phyloP scores from a whole-genome alignment of 1,284 basidiomycete genomes.

The Puccinia novopanici region DNA sequence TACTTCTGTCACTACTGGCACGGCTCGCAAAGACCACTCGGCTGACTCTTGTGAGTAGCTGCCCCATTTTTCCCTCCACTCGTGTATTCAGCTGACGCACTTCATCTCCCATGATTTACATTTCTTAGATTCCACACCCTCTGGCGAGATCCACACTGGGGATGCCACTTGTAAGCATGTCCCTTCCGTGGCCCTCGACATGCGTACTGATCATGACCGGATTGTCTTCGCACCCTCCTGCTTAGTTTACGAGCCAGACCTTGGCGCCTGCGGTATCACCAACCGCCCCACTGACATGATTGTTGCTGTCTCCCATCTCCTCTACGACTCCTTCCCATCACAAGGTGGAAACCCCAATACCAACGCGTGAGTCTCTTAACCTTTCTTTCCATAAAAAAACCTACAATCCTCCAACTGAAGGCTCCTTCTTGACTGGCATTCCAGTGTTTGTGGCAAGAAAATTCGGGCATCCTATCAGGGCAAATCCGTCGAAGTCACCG shows the following conservation, averaged over 20 bases:
- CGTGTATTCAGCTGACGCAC: not conserved
- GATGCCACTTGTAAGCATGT: constrained; percentile 42
- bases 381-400: not conserved
- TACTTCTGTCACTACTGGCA: constrained; percentile 15
- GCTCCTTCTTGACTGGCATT: not conserved
- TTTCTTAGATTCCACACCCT: constrained; percentile 3
- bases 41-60: constrained; percentile 1
- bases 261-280: constrained; percentile 70
- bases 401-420: not conserved
- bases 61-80: not conserved
- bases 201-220: not conserved
- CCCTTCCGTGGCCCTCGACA: not conserved
- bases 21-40: constrained; percentile 15
- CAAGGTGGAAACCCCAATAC: constrained; percentile 65
- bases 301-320: constrained; percentile 66
- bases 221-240: not conserved
- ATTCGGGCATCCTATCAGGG: constrained; percentile 57
- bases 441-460: constrained; percentile 37
- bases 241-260: constrained; percentile 64
- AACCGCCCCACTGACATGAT: constrained; percentile 66
- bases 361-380: constrained; percentile 62
- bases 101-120: not conserved
- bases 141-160: constrained; percentile 3
- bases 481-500: constrained; percentile 63
- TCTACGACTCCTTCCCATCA: constrained; percentile 67